phyloP scores from a whole-genome alignment of 2,329 filamentous ascomycete species.

The Sordariomycetes sp. region DNA sequence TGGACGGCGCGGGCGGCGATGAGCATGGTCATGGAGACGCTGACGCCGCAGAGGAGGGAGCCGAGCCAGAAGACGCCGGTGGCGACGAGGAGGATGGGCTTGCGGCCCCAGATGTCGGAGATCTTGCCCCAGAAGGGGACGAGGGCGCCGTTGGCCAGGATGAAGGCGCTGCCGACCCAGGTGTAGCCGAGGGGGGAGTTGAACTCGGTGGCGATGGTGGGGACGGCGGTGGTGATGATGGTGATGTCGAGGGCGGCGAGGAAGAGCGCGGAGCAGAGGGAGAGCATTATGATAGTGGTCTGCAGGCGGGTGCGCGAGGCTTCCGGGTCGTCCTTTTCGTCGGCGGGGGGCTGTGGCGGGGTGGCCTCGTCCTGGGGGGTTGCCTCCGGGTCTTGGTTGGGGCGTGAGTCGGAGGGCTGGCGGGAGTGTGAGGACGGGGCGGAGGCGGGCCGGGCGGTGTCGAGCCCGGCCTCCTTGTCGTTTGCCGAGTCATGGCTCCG shows the following conservation, averaged over 20 bases:
- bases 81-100: constrained; percentile 39
- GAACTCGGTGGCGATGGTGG: constrained; percentile 54
- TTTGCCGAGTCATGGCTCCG: not conserved
- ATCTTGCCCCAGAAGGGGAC: constrained; percentile 61
- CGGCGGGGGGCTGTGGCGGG: not conserved
- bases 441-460: too few species aligned
- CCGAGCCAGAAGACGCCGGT: constrained; percentile 42
- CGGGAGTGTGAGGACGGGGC: too few species aligned
- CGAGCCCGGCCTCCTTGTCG: not conserved
- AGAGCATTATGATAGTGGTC: constrained; percentile 27
- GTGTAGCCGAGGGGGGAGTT: constrained; percentile 59
- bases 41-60: constrained; percentile 41
- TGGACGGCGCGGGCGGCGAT: constrained; percentile 45
- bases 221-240: constrained; percentile 57
- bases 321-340: constrained; percentile 14
- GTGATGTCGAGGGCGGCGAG: constrained; percentile 47
- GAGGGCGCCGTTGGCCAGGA: constrained; percentile 57
- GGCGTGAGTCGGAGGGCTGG: not conserved
- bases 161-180: constrained; percentile 68
- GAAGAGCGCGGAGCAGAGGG: constrained; percentile 34
- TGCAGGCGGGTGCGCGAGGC: constrained; percentile 24
- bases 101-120: constrained; percentile 48
- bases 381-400: not conserved
- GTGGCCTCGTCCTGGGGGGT: not conserved
- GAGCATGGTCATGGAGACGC: constrained; percentile 37